Conservation (phyloP, 148 eudicot genomes). For the Camellia lanceoleosa region DNA sequence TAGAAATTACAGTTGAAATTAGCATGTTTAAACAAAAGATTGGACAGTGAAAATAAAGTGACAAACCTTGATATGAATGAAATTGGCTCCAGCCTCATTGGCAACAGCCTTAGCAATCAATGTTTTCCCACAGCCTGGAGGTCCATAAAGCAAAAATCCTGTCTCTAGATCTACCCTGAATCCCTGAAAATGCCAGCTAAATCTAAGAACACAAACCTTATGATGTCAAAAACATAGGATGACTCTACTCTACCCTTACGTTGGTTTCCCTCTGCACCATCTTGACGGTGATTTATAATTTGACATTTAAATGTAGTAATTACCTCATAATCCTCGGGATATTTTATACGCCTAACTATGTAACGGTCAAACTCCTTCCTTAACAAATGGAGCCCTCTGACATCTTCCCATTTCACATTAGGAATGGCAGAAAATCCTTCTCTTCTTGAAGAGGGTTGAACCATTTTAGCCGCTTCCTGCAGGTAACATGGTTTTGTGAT, state of each 20-base stretch:
- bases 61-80: constrained; percentile 84
- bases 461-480: constrained; percentile 65
- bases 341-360: constrained; percentile 58
- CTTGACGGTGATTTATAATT: not conserved
- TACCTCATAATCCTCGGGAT: constrained; percentile 67
- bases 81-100: constrained; percentile 85
- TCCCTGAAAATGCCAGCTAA: constrained; percentile 32
- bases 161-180: constrained; percentile 61
- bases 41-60: not conserved
- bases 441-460: constrained; percentile 85
- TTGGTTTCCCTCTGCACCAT: not conserved
- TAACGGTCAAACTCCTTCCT: constrained; percentile 54
- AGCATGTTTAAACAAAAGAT: not conserved
- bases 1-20: not conserved
- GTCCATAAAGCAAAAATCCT: constrained; percentile 89
- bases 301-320: not conserved
- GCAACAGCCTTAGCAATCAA: constrained; percentile 96
- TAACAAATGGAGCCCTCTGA: constrained; percentile 56
- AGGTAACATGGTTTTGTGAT: constrained; percentile 1
- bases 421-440: constrained; percentile 85
- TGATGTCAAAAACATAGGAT: not conserved
- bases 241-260: not conserved
- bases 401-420: constrained; percentile 82
- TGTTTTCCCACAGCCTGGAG: constrained; percentile 96
- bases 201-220: constrained; percentile 1